Evolutionary conservation across 176 grass and related monocot genomes (phyloP), one percentile per base, ranked within the genome.

Genomic region (Eragrostis nindensis): DNA sequence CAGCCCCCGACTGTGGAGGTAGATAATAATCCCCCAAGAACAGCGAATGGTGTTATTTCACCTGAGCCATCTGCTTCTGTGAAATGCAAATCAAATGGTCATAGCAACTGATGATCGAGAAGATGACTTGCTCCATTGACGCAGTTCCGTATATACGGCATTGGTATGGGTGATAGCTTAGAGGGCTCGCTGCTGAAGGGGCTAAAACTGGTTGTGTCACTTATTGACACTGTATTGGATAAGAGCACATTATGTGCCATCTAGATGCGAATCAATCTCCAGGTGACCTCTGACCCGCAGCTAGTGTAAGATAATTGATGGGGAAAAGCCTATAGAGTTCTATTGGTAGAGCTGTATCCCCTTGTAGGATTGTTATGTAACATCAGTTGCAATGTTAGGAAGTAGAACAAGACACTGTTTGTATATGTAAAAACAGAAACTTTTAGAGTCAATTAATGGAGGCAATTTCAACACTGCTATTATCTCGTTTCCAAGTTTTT

Each of bases 281-380:
- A 16, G 85, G 75, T 74, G 41, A 79, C 32, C 15, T 53, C 26
- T 65, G 30, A 79, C 68, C 69, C 46, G 52, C 86, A 78, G 83
- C 47, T 77, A 32, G 65, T 86, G 88, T 87, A 91, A 80, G 80
- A 81, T 89, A 72, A 83, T 74, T 87, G 50, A 80, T 57, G 70
- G 84, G 76, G 62, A 44, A 43, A 80, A 73, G 40, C 73, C 77
- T 77, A 77, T 69, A 88, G 61, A 77, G 71, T 82, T 71, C 16
- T 69, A 49, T 71, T 49, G 77, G 71, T 81, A 85, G 82, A 76
- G 60, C 14, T 80, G 29, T 61, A 9, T 47, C 86, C 79, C 73
- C 62, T 75, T 72, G 60, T 85, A 70, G 82, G 82, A 27, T 60
- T 66, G 54, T 67, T 54, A 79, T 74, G 74, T 55, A 41, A 62